Evolutionary conservation across 768 basidiomycete species (phyloP).

Genomic region (Austroboletus festivus): DNA sequence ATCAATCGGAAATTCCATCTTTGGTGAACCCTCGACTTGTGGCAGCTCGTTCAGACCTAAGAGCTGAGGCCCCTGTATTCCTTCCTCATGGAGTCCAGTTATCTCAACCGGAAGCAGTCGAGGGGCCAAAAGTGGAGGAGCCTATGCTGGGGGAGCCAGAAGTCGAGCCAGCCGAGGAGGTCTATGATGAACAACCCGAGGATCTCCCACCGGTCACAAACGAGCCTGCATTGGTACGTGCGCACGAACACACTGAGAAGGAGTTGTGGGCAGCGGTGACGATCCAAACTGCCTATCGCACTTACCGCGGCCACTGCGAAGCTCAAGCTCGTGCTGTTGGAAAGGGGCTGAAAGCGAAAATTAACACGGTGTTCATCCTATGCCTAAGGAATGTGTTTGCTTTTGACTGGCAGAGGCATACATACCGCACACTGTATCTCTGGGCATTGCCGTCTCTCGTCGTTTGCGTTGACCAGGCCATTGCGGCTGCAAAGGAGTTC

Average conservation of each 20-base stretch:
- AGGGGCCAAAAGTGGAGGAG: not conserved
- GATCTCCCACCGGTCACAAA: constrained; percentile 3
- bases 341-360: constrained; percentile 20
- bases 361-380: constrained; percentile 22
- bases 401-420: constrained; percentile 26
- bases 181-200: constrained; percentile 13
- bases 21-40: constrained; percentile 23
- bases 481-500: constrained; percentile 19
- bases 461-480: constrained; percentile 38
- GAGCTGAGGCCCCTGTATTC: constrained; percentile 14
- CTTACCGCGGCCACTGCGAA: constrained; percentile 2
- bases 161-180: constrained; percentile 5
- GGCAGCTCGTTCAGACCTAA: constrained; percentile 10
- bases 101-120: not conserved
- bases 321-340: constrained; percentile 7
- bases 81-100: constrained; percentile 3
- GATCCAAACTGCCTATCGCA: constrained; percentile 22
- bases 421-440: constrained; percentile 37
- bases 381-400: constrained; percentile 28
- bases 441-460: constrained; percentile 40
- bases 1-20: constrained; percentile 28
- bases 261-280: constrained; percentile 25
- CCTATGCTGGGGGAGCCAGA: not conserved
- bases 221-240: constrained; percentile 14
- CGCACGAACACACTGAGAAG: constrained; percentile 21